Percentiles rank a stretch among this genome's conserved stretches.
Conservation (phyloP, 805 yeast species). For the Saccharomycopsis guyanensis region DNA sequence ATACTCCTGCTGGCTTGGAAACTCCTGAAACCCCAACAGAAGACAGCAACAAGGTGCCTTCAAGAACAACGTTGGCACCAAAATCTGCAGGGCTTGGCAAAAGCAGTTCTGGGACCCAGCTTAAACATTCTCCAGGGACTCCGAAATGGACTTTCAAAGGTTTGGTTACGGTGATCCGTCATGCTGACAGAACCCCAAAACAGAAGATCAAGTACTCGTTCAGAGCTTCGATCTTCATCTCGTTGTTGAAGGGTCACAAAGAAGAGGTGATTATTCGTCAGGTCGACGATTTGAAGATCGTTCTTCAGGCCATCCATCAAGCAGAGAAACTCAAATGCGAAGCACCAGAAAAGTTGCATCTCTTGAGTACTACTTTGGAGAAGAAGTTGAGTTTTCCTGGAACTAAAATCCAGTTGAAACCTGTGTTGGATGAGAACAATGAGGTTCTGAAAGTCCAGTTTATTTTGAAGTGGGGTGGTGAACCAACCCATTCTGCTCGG, state of each 20-base stretch:
- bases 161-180: constrained; percentile 82
- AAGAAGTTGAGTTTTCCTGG: constrained; percentile 91
- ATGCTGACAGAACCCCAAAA: constrained; percentile 98
- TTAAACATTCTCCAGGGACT: not conserved
- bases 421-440: constrained; percentile 57
- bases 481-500: constrained; percentile 95
- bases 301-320: constrained; percentile 70
- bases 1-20: constrained; percentile 24
- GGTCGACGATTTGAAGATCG: constrained; percentile 76
- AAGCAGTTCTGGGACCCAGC: not conserved
- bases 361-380: constrained; percentile 74
- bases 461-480: constrained; percentile 98
- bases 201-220: constrained; percentile 96
- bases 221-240: constrained; percentile 77
- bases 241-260: constrained; percentile 84
- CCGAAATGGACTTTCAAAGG: constrained; percentile 93
- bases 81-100: not conserved
- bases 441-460: constrained; percentile 92
- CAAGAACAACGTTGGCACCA: not conserved
- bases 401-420: constrained; percentile 92
- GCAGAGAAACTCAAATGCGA: constrained; percentile 78
- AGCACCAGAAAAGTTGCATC: constrained; percentile 68
- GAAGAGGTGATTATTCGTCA: constrained; percentile 95
- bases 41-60: not conserved
- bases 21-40: not conserved